Conservation (phyloP, 805 yeast genomes). For the Sporopachydermia quercuum region DNA sequence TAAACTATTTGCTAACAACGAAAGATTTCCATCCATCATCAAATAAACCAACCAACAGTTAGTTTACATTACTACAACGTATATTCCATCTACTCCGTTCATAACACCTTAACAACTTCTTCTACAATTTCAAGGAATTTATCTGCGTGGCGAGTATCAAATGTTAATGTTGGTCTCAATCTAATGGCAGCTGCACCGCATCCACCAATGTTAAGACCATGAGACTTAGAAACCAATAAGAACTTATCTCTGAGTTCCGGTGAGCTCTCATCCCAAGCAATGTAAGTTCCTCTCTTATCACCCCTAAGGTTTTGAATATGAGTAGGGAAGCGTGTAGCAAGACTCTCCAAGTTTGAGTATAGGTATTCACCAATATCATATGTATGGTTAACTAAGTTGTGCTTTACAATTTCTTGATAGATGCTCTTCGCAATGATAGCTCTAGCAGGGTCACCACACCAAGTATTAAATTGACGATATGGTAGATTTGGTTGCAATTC, state of each 20-base stretch:
- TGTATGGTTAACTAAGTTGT: slow-evolving; percentile 43
- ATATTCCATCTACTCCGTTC: too few species aligned
- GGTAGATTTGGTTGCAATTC: slow-evolving; percentile 59
- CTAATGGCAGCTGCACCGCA: slow-evolving; percentile 71
- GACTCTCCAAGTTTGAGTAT: slow-evolving; percentile 35
- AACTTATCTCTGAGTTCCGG: slow-evolving; percentile 46
- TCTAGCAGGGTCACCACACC: slow-evolving; percentile 88
- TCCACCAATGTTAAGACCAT: slow-evolving; percentile 73
- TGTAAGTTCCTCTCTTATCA: slow-evolving; percentile 58
- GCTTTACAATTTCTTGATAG: slow-evolving; percentile 44
- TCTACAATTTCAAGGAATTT: slow-evolving; percentile 34
- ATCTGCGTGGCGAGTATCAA: slow-evolving; percentile 71
- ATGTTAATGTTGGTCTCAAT: slow-evolving; percentile 65
- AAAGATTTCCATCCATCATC: too few species aligned
- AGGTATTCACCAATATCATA: slow-evolving; percentile 54
- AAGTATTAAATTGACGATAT: slow-evolving; percentile 86
- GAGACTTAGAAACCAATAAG: slow-evolving; percentile 39
- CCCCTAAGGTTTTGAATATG: slow-evolving; percentile 50
- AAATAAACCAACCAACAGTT: too few species aligned
- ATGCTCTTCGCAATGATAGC: slow-evolving; percentile 64
- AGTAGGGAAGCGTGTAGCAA: slow-evolving; percentile 41
- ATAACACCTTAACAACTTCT: slow-evolving; percentile 16
- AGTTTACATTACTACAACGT: too few species aligned
- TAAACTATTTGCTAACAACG: too few species aligned
- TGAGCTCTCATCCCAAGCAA: slow-evolving; percentile 61